Conservation (phyloP, 2,329 filamentous ascomycete species). For the Aspergillus flavus region DNA sequence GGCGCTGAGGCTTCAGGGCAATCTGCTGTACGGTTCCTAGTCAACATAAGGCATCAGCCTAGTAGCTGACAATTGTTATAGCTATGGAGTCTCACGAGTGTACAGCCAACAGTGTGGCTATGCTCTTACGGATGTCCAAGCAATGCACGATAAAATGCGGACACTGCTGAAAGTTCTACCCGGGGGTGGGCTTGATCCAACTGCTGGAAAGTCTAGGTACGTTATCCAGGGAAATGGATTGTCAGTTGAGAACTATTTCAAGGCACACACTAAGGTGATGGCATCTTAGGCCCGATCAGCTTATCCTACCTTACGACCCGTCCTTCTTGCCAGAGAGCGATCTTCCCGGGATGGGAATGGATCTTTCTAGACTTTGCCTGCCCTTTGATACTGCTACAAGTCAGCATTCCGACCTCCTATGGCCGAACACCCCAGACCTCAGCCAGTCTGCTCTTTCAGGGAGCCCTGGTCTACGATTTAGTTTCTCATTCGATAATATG, state of each 20-base stretch:
- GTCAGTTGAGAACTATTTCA: neutral
- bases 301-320: slow-evolving; percentile 80
- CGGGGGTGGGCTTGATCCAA: slow-evolving; percentile 66
- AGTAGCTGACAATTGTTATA: slow-evolving; percentile 27
- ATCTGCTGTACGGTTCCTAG: slow-evolving; percentile 65
- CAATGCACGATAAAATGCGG: slow-evolving; percentile 72
- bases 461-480: slow-evolving; percentile 40
- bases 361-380: slow-evolving; percentile 51
- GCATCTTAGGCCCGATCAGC: slow-evolving; percentile 66
- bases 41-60: neutral
- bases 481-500: slow-evolving; percentile 53
- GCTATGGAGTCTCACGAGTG: slow-evolving; percentile 79
- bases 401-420: slow-evolving; percentile 35
- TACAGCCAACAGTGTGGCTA: slow-evolving; percentile 87
- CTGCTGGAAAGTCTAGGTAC: slow-evolving; percentile 72
- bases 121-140: slow-evolving; percentile 77
- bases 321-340: slow-evolving; percentile 70
- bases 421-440: slow-evolving; percentile 35
- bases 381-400: slow-evolving; percentile 34
- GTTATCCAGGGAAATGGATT: neutral
- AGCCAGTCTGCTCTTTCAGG: slow-evolving; percentile 32
- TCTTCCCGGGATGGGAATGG: slow-evolving; percentile 62
- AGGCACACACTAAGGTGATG: neutral
- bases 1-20: slow-evolving; percentile 86
- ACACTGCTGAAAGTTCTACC: slow-evolving; percentile 63